phyloP scores from a whole-genome alignment of 106 monocot species.

The Apostasia shenzhenica region DNA sequence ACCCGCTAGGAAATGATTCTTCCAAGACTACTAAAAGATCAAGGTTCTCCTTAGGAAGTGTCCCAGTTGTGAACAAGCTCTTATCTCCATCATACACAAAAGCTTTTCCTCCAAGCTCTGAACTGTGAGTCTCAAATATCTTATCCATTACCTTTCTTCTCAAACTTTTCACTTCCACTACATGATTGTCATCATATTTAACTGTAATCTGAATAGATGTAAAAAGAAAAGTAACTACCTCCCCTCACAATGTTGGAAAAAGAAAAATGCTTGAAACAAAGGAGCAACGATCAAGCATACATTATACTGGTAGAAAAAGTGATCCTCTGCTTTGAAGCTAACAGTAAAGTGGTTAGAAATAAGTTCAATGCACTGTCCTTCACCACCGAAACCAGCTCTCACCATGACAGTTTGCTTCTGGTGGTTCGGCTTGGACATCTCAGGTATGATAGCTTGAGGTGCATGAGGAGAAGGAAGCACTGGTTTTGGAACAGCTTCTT shows the following conservation, averaged over 20 bases:
- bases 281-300: slow-evolving; percentile 14
- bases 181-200: slow-evolving; percentile 35
- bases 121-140: slow-evolving; percentile 43
- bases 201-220: slow-evolving; percentile 41
- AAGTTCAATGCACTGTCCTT: slow-evolving; percentile 26
- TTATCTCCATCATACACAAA: slow-evolving; percentile 84
- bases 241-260: not conserved
- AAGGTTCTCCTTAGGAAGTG: slow-evolving; percentile 50
- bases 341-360: slow-evolving; percentile 45
- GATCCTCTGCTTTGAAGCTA: slow-evolving; percentile 14
- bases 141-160: slow-evolving; percentile 57
- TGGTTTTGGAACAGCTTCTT: not conserved
- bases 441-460: not conserved
- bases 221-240: not conserved
- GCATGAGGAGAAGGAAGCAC: slow-evolving; percentile 8
- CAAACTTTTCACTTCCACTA: slow-evolving; percentile 44
- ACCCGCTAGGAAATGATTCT: slow-evolving; percentile 38
- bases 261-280: not conserved
- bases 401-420: slow-evolving; percentile 25
- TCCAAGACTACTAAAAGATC: slow-evolving; percentile 60
- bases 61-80: slow-evolving; percentile 58
- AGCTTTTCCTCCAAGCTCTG: slow-evolving; percentile 55
- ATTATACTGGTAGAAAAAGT: slow-evolving; percentile 43
- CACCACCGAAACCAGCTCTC: slow-evolving; percentile 32
- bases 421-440: slow-evolving; percentile 3